Percentiles rank a stretch among this genome's conserved stretches.
Conservation (phyloP, 2,329 filamentous ascomycete genomes). For the Xylariaceae sp. region DNA sequence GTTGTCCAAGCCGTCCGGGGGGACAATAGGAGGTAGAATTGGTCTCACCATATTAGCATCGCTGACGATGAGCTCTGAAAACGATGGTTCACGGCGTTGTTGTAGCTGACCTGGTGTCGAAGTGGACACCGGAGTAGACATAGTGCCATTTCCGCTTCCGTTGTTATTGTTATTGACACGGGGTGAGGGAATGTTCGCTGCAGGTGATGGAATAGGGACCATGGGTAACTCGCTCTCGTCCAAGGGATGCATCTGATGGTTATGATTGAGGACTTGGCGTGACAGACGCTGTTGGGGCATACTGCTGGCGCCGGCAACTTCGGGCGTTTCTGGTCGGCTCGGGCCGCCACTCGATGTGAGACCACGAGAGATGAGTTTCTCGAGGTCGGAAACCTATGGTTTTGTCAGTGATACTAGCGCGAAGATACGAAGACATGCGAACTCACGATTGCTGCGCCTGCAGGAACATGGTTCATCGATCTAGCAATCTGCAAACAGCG, state of each 20-base stretch:
- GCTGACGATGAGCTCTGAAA: conserved; percentile 24
- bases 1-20: conserved; percentile 39
- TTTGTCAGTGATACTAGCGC: conserved; percentile 22
- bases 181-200: conserved; percentile 27
- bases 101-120: conserved; percentile 19
- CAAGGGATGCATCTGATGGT: conserved; percentile 30
- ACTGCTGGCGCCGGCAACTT: conserved; percentile 16
- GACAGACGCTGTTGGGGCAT: conserved; percentile 26
- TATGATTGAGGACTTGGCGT: conserved; percentile 23
- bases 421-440: conserved; percentile 4
- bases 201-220: conserved; percentile 28
- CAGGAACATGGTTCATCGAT: conserved; percentile 47
- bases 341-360: conserved; percentile 33
- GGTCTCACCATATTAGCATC: conserved; percentile 29
- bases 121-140: conserved; percentile 25
- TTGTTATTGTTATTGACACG: conserved; percentile 8
- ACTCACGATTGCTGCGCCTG: conserved; percentile 44
- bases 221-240: conserved; percentile 30
- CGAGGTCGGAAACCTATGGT: conserved; percentile 40
- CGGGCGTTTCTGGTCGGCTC: conserved; percentile 31
- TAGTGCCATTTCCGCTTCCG: conserved; percentile 14
- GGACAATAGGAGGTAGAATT: conserved; percentile 30
- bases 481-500: conserved; percentile 48
- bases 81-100: conserved; percentile 23
- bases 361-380: conserved; percentile 46